These are phyloP conservation scores for Clavispora santaluciae DNA, from an alignment of 805 yeast species.

Conservation along the genomic window DNA sequence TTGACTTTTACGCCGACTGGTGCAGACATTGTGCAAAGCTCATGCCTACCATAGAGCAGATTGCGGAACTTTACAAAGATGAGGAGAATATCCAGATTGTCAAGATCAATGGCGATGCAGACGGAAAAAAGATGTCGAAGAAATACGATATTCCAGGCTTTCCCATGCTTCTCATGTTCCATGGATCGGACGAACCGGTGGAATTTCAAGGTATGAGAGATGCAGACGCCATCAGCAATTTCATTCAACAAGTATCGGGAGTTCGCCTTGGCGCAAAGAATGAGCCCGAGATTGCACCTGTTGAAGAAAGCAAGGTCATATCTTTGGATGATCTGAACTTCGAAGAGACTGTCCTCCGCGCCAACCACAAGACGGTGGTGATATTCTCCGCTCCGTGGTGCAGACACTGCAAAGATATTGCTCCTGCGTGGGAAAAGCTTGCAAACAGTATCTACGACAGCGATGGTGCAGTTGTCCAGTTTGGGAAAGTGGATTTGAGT, in stretches of 20 bases:
- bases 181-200: constrained; percentile 46
- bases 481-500: constrained; percentile 30
- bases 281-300: constrained; percentile 4
- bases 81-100: constrained; percentile 42
- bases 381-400: constrained; percentile 62
- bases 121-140: constrained; percentile 45
- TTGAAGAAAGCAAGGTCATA: constrained; percentile 7
- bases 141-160: constrained; percentile 54
- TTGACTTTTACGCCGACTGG: constrained; percentile 61
- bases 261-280: constrained; percentile 11
- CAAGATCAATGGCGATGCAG: constrained; percentile 56
- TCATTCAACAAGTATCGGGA: constrained; percentile 39
- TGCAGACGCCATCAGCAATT: constrained; percentile 46
- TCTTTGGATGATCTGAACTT: constrained; percentile 27
- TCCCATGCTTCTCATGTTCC: constrained; percentile 62
- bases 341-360: constrained; percentile 33
- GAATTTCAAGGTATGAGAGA: constrained; percentile 55
- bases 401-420: constrained; percentile 49
- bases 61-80: constrained; percentile 27
- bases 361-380: constrained; percentile 33
- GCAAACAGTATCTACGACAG: constrained; percentile 43
- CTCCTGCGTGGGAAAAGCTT: constrained; percentile 46
- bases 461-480: constrained; percentile 32
- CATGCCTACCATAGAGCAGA: constrained; percentile 39
- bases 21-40: constrained; percentile 62